Evolutionary conservation across 1,139 yeast genomes (phyloP).

Genomic region (Casaregolazyma suthepensis): DNA sequence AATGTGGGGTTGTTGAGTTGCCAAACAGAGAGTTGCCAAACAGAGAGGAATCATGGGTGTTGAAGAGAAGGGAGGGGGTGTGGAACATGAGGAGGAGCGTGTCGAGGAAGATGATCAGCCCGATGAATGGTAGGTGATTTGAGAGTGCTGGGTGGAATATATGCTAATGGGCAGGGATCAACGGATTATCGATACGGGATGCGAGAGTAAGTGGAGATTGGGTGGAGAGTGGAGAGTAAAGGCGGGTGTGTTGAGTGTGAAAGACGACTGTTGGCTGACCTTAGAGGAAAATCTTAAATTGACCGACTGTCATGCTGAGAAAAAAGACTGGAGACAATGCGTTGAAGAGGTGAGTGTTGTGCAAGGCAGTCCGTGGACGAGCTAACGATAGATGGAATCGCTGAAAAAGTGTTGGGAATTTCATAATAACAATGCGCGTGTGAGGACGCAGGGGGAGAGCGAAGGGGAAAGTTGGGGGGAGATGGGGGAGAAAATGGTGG

Average conservation of each 20-base stretch:
- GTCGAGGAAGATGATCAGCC: constrained; percentile 45
- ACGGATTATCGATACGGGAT: constrained; percentile 63
- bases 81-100: constrained; percentile 30
- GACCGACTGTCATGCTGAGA: constrained; percentile 67
- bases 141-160: background rate
- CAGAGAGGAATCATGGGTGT: background rate
- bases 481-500: background rate
- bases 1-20: background rate
- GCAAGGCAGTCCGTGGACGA: too few species aligned
- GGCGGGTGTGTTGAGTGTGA: background rate
- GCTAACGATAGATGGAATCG: constrained; percentile 45
- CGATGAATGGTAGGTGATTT: constrained; percentile 42
- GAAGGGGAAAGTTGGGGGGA: background rate
- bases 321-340: constrained; percentile 69
- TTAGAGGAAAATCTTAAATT: constrained; percentile 52
- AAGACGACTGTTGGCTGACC: background rate
- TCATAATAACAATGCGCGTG: constrained; percentile 50
- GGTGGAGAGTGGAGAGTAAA: too few species aligned
- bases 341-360: constrained; percentile 40
- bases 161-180: constrained; percentile 43
- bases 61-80: background rate
- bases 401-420: constrained; percentile 63
- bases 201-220: constrained; percentile 37
- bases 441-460: constrained; percentile 18
- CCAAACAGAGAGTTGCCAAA: background rate